Evolutionary conservation across 1,284 basidiomycete genomes (phyloP).

Genomic region (Apiotrichum brassicae): DNA sequence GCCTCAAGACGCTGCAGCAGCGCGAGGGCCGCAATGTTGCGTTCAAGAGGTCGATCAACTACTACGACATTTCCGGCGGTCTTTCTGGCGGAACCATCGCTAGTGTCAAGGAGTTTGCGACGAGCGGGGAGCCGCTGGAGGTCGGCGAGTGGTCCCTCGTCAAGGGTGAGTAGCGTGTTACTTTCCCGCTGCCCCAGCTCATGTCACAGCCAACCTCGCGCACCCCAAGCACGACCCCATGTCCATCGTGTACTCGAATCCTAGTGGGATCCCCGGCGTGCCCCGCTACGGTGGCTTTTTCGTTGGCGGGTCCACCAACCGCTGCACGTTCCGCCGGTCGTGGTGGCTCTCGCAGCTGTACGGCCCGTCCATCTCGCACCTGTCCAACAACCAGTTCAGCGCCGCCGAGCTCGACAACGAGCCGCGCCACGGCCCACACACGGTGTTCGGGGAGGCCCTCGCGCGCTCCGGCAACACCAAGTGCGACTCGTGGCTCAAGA

Average conservation of each 20-base stretch:
- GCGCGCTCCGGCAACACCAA: background rate
- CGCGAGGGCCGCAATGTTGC: conserved; percentile 37
- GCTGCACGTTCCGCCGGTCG: conserved; percentile 66
- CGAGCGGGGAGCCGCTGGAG: conserved; percentile 29
- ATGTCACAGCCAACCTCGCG: background rate
- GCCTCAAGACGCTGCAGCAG: conserved; percentile 48
- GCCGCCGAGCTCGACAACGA: conserved; percentile 3
- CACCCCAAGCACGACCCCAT: background rate
- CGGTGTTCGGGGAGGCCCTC: conserved; percentile 61
- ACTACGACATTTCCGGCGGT: conserved; percentile 52
- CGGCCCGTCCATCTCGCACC: conserved; percentile 3
- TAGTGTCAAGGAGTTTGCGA: conserved; percentile 52
- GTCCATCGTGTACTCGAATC: conserved; percentile 7
- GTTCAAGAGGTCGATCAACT: conserved; percentile 50
- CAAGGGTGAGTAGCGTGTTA: conserved; percentile 6
- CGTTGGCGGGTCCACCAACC: conserved; percentile 60
- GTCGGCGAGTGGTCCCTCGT: conserved; percentile 40
- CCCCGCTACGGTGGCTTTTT: conserved; percentile 53
- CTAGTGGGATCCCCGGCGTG: conserved; percentile 6
- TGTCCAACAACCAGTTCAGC: background rate
- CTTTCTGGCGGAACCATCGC: conserved; percentile 66
- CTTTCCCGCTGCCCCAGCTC: background rate
- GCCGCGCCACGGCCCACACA: conserved; percentile 56
- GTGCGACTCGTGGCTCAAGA: conserved; percentile 4
- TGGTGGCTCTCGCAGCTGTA: conserved; percentile 60